Evolutionary conservation across 2,329 filamentous ascomycete genomes (phyloP).

Genomic region (Fusarium pininemorale): DNA sequence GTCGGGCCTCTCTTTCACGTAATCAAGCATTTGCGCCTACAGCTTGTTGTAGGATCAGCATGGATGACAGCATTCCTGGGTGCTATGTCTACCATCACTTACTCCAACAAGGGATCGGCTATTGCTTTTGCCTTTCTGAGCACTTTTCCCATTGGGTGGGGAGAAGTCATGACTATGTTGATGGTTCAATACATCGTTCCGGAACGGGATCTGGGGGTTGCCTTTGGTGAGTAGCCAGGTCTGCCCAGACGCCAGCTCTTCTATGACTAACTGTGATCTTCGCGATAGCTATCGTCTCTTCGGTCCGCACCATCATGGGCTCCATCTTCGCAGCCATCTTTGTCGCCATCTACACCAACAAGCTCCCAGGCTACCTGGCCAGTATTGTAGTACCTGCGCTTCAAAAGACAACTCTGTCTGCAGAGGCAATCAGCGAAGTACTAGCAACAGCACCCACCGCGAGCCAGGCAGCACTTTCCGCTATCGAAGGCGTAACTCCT

Average conservation of each 20-base stretch:
- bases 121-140: background rate
- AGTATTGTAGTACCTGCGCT: background rate
- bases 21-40: background rate
- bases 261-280: background rate
- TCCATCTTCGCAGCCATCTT: background rate
- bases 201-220: background rate
- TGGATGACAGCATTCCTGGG: background rate
- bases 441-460: background rate
- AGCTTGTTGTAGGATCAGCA: background rate
- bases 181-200: background rate
- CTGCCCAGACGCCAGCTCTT: rapidly evolving
- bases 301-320: background rate
- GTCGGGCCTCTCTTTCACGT: background rate
- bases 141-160: background rate
- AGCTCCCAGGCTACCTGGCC: background rate
- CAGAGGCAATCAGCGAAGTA: background rate
- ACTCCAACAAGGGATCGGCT: background rate
- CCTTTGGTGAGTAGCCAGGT: background rate
- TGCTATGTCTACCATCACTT: background rate
- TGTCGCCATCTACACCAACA: background rate
- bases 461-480: background rate
- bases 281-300: background rate
- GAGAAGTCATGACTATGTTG: background rate
- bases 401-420: background rate
- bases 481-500: background rate